Percentiles rank a stretch among this genome's conserved stretches.
Evolutionary conservation across 129 eudicot genomes (phyloP).

Genomic region (Saussurea involucrata): DNA sequence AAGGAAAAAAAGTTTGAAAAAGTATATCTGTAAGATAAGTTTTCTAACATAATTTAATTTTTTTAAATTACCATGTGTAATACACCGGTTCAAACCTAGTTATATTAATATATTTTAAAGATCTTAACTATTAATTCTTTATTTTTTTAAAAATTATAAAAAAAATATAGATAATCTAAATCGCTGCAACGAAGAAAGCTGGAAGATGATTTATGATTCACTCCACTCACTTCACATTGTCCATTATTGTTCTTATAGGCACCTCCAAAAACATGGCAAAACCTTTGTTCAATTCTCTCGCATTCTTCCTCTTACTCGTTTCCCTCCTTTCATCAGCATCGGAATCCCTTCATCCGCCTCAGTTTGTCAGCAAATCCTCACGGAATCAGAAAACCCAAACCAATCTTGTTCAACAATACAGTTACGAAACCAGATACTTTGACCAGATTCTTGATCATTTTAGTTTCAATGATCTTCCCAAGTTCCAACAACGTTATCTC

Average conservation of each 20-base stretch:
- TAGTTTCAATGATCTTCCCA: conserved; percentile 58
- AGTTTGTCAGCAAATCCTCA: conserved; percentile 41
- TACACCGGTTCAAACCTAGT: too few relatives aligned
- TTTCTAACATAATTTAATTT: too few relatives aligned
- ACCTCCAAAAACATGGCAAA: conserved; percentile 17
- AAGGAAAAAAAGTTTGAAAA: too few relatives aligned
- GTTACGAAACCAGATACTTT: conserved; percentile 58
- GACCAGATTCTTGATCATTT: conserved; percentile 73
- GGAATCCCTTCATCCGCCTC: conserved; percentile 34
- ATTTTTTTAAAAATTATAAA: too few relatives aligned
- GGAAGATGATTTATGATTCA: too few relatives aligned
- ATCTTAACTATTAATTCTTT: too few relatives aligned
- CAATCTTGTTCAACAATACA: neutral
- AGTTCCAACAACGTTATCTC: conserved; percentile 72
- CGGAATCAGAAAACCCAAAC: conserved; percentile 16
- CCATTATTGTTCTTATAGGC: neutral
- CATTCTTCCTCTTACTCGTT: conserved; percentile 15
- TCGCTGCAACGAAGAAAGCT: too few relatives aligned
- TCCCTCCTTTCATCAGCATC: conserved; percentile 3
- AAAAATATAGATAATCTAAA: too few relatives aligned
- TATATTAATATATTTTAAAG: too few relatives aligned
- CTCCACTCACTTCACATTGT: neutral
- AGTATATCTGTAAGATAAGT: too few relatives aligned
- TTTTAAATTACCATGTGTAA: too few relatives aligned
- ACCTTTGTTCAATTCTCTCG: neutral